phyloP scores from a whole-genome alignment of 768 basidiomycete species.

The Russula sp. region DNA sequence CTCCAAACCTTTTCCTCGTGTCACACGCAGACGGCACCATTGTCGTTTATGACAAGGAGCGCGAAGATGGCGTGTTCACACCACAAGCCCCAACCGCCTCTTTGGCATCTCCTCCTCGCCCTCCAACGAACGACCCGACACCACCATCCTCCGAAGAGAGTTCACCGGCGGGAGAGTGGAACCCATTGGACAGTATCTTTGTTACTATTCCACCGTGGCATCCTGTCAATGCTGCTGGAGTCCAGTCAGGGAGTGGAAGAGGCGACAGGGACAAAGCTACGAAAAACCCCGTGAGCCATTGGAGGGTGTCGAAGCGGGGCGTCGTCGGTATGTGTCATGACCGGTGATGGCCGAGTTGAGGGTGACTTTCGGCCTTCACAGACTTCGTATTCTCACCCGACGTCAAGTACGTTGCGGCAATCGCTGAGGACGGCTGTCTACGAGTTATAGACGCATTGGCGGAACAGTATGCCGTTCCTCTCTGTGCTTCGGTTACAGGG shows the following conservation, averaged over 20 bases:
- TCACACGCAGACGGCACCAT: conserved; percentile 89
- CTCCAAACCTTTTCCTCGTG: conserved; percentile 76
- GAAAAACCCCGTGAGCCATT: conserved; percentile 90
- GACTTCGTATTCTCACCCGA: conserved; percentile 95
- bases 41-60: conserved; percentile 86
- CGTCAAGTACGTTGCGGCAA: conserved; percentile 83
- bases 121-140: conserved; percentile 33
- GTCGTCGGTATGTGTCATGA: conserved; percentile 58
- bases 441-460: conserved; percentile 85
- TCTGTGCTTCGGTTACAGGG: neutral
- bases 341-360: neutral
- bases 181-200: conserved; percentile 70
- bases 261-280: conserved; percentile 61
- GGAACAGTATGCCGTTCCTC: conserved; percentile 61
- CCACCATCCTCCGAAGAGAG: conserved; percentile 33
- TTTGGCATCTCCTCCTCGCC: conserved; percentile 22
- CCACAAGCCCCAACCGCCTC: conserved; percentile 53
- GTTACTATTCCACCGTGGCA: conserved; percentile 88
- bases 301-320: conserved; percentile 69
- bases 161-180: conserved; percentile 56
- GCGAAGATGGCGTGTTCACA: conserved; percentile 77
- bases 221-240: conserved; percentile 52
- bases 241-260: conserved; percentile 34
- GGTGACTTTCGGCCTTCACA: conserved; percentile 35
- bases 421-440: conserved; percentile 89